Evolutionary conservation across 169 alveolate genomes (phyloP).

Genomic region (Plasmodium ovale): DNA sequence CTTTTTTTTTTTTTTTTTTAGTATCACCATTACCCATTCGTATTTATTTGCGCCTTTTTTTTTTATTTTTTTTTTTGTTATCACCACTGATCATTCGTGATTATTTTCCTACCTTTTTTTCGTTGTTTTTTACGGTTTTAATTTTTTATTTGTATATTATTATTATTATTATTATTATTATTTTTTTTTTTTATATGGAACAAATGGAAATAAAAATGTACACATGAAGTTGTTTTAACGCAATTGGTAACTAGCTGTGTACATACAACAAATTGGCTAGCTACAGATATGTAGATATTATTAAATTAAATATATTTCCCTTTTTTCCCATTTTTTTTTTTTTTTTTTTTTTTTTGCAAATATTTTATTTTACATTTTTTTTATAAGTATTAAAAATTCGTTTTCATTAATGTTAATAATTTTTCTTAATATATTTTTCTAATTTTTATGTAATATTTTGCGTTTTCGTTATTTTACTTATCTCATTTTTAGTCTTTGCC

Average conservation of each 20-base stretch:
- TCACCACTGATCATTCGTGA: too few species aligned
- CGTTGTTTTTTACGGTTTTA: neutral
- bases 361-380: too few species aligned
- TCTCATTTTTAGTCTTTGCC: neutral
- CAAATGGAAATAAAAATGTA: neutral
- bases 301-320: too few species aligned
- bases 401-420: neutral
- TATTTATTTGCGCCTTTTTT: neutral
- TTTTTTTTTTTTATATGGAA: neutral
- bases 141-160: too few species aligned
- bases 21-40: neutral
- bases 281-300: neutral
- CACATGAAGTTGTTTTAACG: neutral
- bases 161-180: too few species aligned
- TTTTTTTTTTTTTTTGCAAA: conserved; percentile 2
- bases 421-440: neutral
- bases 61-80: too few species aligned
- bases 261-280: conserved; percentile 6
- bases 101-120: too few species aligned
- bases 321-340: too few species aligned
- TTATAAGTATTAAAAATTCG: neutral
- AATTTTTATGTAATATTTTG: neutral
- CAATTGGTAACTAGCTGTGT: conserved; percentile 1
- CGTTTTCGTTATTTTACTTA: neutral
- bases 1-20: too few species aligned